phyloP scores from a whole-genome alignment of 257 asterid species.

The Anisodus tanguticus region DNA sequence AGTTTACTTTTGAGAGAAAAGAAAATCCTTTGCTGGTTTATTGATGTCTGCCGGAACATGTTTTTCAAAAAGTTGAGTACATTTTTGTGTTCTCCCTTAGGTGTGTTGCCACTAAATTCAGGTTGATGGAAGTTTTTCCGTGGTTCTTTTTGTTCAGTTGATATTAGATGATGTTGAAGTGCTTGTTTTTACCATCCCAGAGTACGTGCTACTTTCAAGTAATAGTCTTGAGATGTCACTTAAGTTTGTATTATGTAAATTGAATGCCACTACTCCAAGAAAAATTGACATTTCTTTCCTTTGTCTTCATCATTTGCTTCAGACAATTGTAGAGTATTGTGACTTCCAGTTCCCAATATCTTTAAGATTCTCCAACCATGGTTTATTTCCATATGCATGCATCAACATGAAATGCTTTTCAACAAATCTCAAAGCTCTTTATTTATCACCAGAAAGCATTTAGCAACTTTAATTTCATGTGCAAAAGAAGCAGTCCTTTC shows the following conservation, averaged over 20 bases:
- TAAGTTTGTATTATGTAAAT: neutral
- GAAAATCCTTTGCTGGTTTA: neutral
- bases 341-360: neutral
- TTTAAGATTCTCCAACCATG: neutral
- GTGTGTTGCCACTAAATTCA: neutral
- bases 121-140: neutral
- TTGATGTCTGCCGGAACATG: neutral
- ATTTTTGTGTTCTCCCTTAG: neutral
- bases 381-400: neutral
- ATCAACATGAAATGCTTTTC: neutral
- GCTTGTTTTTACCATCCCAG: slow-evolving; percentile 20
- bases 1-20: neutral
- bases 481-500: neutral
- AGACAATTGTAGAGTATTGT: neutral
- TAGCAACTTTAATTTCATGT: slow-evolving; percentile 17
- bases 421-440: neutral
- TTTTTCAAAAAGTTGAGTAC: neutral
- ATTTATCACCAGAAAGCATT: slow-evolving; percentile 21
- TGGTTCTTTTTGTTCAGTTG: slow-evolving; percentile 21
- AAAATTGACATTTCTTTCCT: slow-evolving; percentile 18
- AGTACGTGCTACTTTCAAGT: neutral
- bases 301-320: neutral
- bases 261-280: slow-evolving; percentile 1
- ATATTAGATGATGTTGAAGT: neutral
- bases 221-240: slow-evolving; percentile 1